Percentiles rank a stretch among this genome's conserved stretches.
Conservation (phyloP, 78 protist genomes). For the Paratrimastix pyriformis region DNA sequence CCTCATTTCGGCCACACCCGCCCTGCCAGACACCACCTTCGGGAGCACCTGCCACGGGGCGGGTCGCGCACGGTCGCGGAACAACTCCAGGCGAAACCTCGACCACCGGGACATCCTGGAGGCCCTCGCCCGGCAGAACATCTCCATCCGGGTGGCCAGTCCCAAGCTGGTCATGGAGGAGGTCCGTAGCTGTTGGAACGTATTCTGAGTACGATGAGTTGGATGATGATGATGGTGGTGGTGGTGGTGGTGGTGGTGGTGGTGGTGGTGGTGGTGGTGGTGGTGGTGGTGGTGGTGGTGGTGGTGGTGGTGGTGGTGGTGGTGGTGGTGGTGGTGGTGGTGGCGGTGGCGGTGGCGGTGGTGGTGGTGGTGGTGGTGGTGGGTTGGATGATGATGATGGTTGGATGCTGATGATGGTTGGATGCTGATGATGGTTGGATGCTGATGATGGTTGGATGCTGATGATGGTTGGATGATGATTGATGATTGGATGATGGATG, state of each 20-base stretch:
- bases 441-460: no score
- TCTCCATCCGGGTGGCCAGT: constrained; percentile 63
- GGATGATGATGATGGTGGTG: not conserved
- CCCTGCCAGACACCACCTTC: constrained; percentile 52
- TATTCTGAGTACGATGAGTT: not conserved
- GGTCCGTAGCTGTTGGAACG: not conserved
- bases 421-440: no score
- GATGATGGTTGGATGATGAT: no score
- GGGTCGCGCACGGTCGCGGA: constrained; percentile 76
- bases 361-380: no score
- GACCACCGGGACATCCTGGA: constrained; percentile 46
- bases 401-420: no score
- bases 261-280: not conserved
- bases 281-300: no score
- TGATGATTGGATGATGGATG: no score
- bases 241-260: not conserved
- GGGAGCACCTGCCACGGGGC: constrained; percentile 94
- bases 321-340: no score
- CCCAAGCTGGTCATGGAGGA: constrained; percentile 30
- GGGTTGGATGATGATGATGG: no score
- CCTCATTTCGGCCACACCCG: no score
- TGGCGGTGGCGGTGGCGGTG: no score
- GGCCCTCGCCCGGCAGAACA: constrained; percentile 49
- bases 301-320: no score
- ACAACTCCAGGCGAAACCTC: constrained; percentile 33